A percentile compares a stretch with the other conserved stretches of the same genome.
Conservation (phyloP, 257 asterid genomes). For the Cinchona pubescens region DNA sequence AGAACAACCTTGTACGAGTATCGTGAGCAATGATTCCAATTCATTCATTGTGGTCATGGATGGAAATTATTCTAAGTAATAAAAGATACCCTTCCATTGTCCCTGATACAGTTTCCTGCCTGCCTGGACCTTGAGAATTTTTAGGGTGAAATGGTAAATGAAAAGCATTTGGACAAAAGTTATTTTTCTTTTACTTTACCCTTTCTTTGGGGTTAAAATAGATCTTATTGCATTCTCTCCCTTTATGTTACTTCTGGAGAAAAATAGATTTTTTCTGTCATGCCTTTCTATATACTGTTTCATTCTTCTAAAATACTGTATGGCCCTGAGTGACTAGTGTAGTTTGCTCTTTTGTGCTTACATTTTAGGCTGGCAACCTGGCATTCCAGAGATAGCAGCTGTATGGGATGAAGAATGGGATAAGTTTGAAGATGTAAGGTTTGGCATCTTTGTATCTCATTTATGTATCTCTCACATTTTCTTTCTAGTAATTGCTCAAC, state of each 20-base stretch:
- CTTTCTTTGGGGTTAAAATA: neutral
- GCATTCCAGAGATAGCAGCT: slow-evolving; percentile 77
- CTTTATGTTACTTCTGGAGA: neutral
- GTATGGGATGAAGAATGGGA: slow-evolving; percentile 99
- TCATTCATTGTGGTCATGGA: neutral
- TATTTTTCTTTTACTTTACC: neutral
- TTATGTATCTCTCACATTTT: neutral
- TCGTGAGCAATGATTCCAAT: neutral
- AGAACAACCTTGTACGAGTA: neutral
- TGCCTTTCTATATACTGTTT: neutral
- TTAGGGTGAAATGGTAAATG: neutral
- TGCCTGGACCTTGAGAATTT: neutral
- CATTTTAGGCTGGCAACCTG: slow-evolving; percentile 93
- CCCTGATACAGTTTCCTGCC: neutral
- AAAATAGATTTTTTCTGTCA: neutral
- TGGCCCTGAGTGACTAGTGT: neutral
- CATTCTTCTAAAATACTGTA: neutral
- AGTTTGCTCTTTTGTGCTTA: slow-evolving; percentile 5
- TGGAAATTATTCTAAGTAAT: neutral
- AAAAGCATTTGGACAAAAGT: neutral
- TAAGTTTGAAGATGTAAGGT: slow-evolving; percentile 98
- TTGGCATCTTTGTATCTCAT: slow-evolving; percentile 24
- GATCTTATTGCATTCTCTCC: neutral
- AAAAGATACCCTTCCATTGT: neutral
- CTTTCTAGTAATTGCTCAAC: neutral